Evolutionary conservation across 495 filamentous ascomycete species (phyloP).

Genomic region (Xylaria castorea): DNA sequence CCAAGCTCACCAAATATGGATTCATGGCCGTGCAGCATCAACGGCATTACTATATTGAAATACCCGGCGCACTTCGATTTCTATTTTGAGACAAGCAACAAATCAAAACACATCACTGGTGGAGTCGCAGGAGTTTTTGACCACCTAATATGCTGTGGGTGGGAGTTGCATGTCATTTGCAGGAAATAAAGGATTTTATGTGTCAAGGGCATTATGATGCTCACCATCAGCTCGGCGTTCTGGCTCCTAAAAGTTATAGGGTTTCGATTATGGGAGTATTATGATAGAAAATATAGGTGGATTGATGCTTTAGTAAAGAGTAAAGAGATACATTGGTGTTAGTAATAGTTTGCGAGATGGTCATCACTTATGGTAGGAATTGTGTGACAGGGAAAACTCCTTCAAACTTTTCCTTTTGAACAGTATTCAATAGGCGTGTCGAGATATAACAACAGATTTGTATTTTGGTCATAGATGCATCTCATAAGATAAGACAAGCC

Average conservation of each 20-base stretch:
- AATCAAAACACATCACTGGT: neutral
- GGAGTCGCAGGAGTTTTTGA: neutral
- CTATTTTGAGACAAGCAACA: neutral
- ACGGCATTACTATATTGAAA: neutral
- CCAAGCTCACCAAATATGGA: neutral
- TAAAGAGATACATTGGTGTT: neutral
- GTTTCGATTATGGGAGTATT: neutral
- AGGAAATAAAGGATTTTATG: slow-evolving; percentile 7
- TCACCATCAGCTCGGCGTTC: slow-evolving; percentile 27
- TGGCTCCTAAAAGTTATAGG: slow-evolving; percentile 20
- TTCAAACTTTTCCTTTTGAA: neutral
- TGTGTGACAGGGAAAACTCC: neutral
- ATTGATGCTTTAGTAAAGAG: neutral
- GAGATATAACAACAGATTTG: neutral
- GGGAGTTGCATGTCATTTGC: slow-evolving; percentile 13
- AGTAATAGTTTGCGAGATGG: neutral
- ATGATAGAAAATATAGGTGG: neutral
- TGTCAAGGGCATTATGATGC: slow-evolving; percentile 4
- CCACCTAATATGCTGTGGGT: neutral
- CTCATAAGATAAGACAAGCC: neutral
- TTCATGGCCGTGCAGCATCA: neutral
- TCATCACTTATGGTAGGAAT: neutral
- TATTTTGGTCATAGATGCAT: neutral
- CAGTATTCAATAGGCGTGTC: neutral
- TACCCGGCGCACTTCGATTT: neutral